Percentiles rank a stretch among this genome's conserved stretches.
These are phyloP conservation scores for Coemansia sp. DNA, from an alignment of 192 early-diverging fungal genomes.

Conservation along the genomic window DNA sequence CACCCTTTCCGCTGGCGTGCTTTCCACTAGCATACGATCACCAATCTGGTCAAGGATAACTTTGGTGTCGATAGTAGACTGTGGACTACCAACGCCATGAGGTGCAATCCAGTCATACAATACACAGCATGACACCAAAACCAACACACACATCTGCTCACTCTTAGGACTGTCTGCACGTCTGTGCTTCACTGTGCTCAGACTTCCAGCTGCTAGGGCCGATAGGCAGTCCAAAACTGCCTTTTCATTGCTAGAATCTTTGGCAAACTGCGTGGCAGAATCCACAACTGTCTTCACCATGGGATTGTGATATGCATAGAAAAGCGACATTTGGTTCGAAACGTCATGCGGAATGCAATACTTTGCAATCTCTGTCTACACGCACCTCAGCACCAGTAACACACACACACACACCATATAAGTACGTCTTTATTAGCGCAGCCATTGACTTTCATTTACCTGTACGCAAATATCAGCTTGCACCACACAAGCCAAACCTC, in stretches of 20 bases:
- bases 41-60: conserved; percentile 20
- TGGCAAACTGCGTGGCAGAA: conserved; percentile 68
- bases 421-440: no score
- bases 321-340: conserved; percentile 93
- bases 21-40: conserved; percentile 34
- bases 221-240: conserved; percentile 70
- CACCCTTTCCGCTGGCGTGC: conserved; percentile 40
- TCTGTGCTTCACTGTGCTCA: conserved; percentile 70
- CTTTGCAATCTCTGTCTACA: conserved; percentile 58
- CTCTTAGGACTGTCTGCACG: conserved; percentile 60
- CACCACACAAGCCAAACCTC: no score
- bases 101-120: conserved; percentile 88
- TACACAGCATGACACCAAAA: conserved; percentile 85
- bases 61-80: conserved; percentile 79
- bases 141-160: conserved; percentile 74
- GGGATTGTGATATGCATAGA: conserved; percentile 93
- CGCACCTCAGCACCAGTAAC: background rate
- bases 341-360: conserved; percentile 77
- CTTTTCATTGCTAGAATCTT: conserved; percentile 49
- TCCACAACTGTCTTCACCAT: conserved; percentile 89
- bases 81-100: conserved; percentile 72
- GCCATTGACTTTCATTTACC: no score
- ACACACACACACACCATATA: background rate
- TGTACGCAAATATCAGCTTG: no score
- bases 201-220: conserved; percentile 75